These are phyloP conservation scores for Eremochloa ophiuroides DNA, from an alignment of 176 grass and related monocot genomes.

Conservation along the genomic window DNA sequence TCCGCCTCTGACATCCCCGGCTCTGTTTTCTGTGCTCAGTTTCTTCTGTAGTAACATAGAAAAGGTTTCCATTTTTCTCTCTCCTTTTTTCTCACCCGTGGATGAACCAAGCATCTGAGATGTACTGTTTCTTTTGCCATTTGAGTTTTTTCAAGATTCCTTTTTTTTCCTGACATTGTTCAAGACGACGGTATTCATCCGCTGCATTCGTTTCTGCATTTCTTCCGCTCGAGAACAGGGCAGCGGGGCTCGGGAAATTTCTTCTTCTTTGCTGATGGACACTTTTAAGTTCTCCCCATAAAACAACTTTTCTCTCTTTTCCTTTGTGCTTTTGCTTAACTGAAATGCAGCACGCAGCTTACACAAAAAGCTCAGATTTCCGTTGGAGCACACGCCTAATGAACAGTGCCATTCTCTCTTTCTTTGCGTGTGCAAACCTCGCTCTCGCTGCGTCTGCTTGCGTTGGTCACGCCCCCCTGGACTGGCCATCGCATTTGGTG, in stretches of 20 bases:
- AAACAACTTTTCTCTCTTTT: background rate
- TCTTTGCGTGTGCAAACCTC: background rate
- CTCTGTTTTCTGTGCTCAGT: background rate
- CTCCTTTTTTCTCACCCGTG: background rate
- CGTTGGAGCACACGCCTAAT: background rate
- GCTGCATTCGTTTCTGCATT: background rate
- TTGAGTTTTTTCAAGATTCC: background rate
- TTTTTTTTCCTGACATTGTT: background rate
- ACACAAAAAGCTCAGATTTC: background rate
- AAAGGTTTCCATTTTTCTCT: background rate
- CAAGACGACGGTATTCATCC: background rate
- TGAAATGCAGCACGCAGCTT: background rate
- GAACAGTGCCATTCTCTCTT: background rate
- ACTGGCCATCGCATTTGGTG: background rate
- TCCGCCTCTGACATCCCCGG: background rate
- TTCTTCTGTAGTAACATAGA: background rate
- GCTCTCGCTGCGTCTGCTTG: background rate
- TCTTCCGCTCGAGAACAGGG: background rate
- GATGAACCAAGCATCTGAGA: background rate
- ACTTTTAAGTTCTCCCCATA: background rate
- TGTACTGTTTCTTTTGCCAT: background rate
- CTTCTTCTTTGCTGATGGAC: background rate
- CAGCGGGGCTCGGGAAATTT: background rate
- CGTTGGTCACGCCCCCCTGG: constrained; percentile 13
- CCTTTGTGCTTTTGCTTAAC: background rate